Conservation (phyloP, 148 eudicot species). For the Chenopodium album region DNA sequence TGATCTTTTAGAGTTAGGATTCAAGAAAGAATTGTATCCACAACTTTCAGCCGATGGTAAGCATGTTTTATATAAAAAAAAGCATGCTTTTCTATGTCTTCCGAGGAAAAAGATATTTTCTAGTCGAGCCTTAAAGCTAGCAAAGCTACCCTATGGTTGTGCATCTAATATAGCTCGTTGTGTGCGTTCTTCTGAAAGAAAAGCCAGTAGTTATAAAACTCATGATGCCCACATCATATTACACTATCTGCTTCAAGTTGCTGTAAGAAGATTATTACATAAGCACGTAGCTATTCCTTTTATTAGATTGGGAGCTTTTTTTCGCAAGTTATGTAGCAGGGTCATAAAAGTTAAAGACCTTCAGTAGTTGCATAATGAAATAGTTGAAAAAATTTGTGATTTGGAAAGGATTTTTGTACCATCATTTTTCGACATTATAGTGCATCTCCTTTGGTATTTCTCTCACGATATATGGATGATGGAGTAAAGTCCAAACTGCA, state of each 20-base stretch:
- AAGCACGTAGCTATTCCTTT: constrained; percentile 12
- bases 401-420: constrained; percentile 3
- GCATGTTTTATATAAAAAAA: neutral
- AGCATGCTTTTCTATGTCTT: constrained; percentile 8
- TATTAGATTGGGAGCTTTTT: constrained; percentile 6
- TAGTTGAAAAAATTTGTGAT: neutral
- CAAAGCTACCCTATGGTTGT: constrained; percentile 13
- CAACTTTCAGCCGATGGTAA: neutral
- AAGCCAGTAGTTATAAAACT: neutral
- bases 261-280: neutral
- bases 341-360: constrained; percentile 4
- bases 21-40: neutral
- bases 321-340: neutral
- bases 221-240: constrained; percentile 7
- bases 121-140: neutral
- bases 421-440: constrained; percentile 16
- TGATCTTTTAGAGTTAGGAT: constrained; percentile 13
- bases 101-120: neutral
- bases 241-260: constrained; percentile 9
- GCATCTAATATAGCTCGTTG: constrained; percentile 3
- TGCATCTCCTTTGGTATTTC: neutral
- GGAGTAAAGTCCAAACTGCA: too few species aligned
- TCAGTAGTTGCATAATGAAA: neutral
- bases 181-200: neutral
- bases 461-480: too few species aligned